Evolutionary conservation across 345 rosid genomes (phyloP).

Genomic region (Psidium friedrichsthalianum): DNA sequence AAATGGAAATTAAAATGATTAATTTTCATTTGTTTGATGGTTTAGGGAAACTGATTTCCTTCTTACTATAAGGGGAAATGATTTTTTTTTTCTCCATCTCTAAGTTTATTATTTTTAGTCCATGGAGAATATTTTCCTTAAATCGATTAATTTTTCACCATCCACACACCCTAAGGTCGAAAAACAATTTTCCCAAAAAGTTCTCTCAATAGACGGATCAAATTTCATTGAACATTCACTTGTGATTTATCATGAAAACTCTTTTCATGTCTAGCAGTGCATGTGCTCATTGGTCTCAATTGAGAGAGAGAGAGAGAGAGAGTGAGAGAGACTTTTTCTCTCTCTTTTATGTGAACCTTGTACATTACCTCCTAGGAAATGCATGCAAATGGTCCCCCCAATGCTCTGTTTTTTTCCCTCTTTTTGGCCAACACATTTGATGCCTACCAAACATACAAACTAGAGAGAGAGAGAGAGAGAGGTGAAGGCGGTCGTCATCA

Average conservation of each 20-base stretch:
- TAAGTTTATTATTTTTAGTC: not conserved
- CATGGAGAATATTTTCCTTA: not conserved
- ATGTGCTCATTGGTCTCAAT: not conserved
- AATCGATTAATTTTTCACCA: no score
- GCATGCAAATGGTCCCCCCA: constrained; percentile 17
- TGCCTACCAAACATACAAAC: constrained; percentile 12
- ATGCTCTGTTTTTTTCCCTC: constrained; percentile 1
- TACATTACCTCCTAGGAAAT: not conserved
- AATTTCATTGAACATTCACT: not conserved
- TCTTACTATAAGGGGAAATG: no score
- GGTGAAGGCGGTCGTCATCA: not conserved
- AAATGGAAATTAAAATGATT: not conserved
- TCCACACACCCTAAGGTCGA: no score
- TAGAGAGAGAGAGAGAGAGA: not conserved
- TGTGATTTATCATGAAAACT: not conserved
- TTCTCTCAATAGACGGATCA: not conserved
- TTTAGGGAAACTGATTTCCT: no score
- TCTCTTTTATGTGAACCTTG: constrained; percentile 3
- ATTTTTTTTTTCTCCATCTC: no score
- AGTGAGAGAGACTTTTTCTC: not conserved
- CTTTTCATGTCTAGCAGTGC: not conserved
- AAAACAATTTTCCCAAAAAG: no score
- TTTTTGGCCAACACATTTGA: constrained; percentile 16
- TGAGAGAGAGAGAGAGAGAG: not conserved
- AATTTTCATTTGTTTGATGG: no score